Conservation (phyloP, 2,329 filamentous ascomycete species). For the Dothideomycetes sp. region DNA sequence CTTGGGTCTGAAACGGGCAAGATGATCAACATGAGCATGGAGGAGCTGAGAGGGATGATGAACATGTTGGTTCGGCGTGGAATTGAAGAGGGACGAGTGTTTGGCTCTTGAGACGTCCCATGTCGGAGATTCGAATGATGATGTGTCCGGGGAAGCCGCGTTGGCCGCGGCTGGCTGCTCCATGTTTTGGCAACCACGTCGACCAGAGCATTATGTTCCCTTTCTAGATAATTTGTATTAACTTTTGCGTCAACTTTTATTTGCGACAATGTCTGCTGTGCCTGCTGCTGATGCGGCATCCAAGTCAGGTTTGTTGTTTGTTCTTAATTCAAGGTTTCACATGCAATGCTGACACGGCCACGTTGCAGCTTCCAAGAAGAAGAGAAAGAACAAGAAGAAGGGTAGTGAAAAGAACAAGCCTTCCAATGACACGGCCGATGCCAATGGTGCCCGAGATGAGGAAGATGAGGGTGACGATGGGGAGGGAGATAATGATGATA, state of each 20-base stretch:
- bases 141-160: too few relatives aligned
- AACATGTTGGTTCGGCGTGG: too few relatives aligned
- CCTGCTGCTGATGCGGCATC: conserved; percentile 13
- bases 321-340: not conserved
- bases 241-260: too few relatives aligned
- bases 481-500: conserved; percentile 33
- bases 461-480: conserved; percentile 31
- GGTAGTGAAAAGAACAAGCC: conserved; percentile 35
- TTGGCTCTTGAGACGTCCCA: too few relatives aligned
- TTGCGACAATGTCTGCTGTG: conserved; percentile 16
- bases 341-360: conserved; percentile 14
- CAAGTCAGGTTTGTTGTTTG: conserved; percentile 16
- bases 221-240: not conserved
- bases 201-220: too few relatives aligned
- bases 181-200: too few relatives aligned
- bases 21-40: too few relatives aligned
- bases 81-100: too few relatives aligned
- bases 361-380: conserved; percentile 40
- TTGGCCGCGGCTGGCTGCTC: too few relatives aligned
- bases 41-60: too few relatives aligned
- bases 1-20: too few relatives aligned
- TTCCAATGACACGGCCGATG: conserved; percentile 28
- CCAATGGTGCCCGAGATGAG: conserved; percentile 27
- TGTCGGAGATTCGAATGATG: too few relatives aligned
- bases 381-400: conserved; percentile 52